Evolutionary conservation across 371 early-diverging fungal species (phyloP), one percentile per base, ranked within the genome.

Genomic region (Lichtheimia hyalospora): DNA sequence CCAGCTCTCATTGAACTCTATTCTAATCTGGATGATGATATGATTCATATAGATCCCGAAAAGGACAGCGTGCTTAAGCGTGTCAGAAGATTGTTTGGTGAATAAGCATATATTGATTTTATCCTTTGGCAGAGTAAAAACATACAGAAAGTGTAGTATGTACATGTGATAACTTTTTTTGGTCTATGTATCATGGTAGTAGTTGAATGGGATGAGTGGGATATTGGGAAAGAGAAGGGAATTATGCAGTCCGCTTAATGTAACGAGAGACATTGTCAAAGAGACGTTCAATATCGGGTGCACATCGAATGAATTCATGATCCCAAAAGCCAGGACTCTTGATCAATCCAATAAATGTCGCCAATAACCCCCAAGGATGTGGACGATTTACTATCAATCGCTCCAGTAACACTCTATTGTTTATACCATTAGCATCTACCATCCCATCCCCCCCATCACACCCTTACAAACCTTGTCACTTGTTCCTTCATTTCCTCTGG

Each of bases 51-150:
- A 78, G 85, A 90, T 68, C 89, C 89, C 55, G 82, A 84, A 64
- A 93, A 92, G 82, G 98, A 98, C 79, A 96, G 97, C 53, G 96
- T 98, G 51, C 80, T 98, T 56, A 98, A 96, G 82, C 88, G 96
- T 57, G 94, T 98, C 62, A 91, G 95, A 79, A 82, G 91, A 66
- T 71, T 97, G 68, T 94, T 97, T 82, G 93, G 90, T 52, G 90
- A 91, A 62, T 89, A 88, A 71, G 21, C 13, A 50, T 18, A 49
- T 25, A 24, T 25, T 58, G 28, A 18, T 20, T 41, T 14, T 27
- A n/a, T 53, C n/a, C 41, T 34, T 23, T 40, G 15, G n/a, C 34
- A 58, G 28, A 24, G 49, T 25, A 49, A 58, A 58, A 27, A 49
- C 49, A 20, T n/a, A 27, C 18, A 50, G 21, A 49, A 58, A 13